A percentile compares a stretch with the other conserved stretches of the same genome.
These are phyloP conservation scores for Puccinia triticina DNA, from an alignment of 1,284 basidiomycete species.

Conservation along the genomic window DNA sequence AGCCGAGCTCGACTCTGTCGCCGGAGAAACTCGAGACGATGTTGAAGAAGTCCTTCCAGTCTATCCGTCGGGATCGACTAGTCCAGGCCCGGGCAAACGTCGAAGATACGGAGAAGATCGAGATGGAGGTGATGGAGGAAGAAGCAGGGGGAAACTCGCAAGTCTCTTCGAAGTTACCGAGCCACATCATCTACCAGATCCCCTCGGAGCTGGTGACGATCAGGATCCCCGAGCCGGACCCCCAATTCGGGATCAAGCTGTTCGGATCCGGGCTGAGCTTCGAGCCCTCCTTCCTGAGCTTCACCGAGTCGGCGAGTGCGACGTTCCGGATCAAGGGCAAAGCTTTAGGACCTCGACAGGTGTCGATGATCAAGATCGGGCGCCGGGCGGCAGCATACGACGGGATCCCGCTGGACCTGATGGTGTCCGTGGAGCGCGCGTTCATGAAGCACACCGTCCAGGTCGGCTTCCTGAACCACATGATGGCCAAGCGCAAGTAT, in stretches of 20 bases:
- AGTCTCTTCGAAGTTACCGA: constrained; percentile 65
- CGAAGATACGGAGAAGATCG: constrained; percentile 74
- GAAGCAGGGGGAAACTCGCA: neutral
- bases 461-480: constrained; percentile 75
- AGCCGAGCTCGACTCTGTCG: neutral
- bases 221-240: constrained; percentile 77
- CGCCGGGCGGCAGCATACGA: constrained; percentile 77
- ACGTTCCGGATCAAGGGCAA: constrained; percentile 83
- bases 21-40: constrained; percentile 33
- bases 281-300: constrained; percentile 78
- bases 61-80: constrained; percentile 39
- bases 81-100: constrained; percentile 68
- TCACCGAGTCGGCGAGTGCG: constrained; percentile 73
- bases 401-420: constrained; percentile 73
- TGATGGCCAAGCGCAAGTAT: constrained; percentile 75
- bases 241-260: constrained; percentile 75
- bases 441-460: constrained; percentile 95
- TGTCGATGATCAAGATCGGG: constrained; percentile 78
- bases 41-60: constrained; percentile 37
- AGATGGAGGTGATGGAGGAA: constrained; percentile 63
- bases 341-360: constrained; percentile 75
- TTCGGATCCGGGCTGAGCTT: constrained; percentile 82
- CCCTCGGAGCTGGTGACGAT: constrained; percentile 83
- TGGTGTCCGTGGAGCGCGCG: constrained; percentile 78
- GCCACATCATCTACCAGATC: constrained; percentile 76